Evolutionary conservation across 169 alveolate species (phyloP).

Genomic region (Cryptosporidium parvum): DNA sequence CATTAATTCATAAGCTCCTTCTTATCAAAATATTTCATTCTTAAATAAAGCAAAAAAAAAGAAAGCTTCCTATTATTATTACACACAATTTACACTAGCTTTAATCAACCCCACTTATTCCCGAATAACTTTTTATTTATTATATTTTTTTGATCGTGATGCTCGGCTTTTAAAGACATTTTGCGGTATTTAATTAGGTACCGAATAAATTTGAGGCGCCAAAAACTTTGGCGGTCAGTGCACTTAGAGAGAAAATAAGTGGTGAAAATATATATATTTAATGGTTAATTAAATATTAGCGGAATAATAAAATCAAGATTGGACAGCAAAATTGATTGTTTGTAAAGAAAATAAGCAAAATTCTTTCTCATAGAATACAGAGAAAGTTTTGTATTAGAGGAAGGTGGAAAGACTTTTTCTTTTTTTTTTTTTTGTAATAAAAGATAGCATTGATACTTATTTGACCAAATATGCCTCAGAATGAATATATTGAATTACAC

Average conservation of each 20-base stretch:
- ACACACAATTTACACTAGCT: background rate
- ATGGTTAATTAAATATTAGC: background rate
- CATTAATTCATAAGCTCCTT: background rate
- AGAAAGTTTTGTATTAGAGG: background rate
- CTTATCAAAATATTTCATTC: background rate
- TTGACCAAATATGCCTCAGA: constrained; percentile 92
- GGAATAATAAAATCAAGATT: background rate
- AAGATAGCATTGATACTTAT: background rate
- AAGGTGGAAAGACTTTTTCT: background rate
- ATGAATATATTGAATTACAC: constrained; percentile 96
- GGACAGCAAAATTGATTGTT: background rate
- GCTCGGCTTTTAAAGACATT: constrained; percentile 10
- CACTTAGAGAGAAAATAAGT: background rate
- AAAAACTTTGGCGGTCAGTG: background rate
- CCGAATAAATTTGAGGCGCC: background rate
- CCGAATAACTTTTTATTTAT: background rate
- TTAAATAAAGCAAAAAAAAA: background rate
- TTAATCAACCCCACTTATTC: background rate
- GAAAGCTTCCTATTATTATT: background rate
- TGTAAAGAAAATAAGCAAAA: background rate
- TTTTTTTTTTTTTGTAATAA: background rate
- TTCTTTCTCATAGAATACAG: background rate
- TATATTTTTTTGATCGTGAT: constrained; percentile 18
- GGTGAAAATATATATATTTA: background rate
- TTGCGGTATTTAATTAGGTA: background rate